Base-by-base conservation (phyloP, 495 filamentous ascomycete species). In the Aspergillus saccharolyticus region DNA sequence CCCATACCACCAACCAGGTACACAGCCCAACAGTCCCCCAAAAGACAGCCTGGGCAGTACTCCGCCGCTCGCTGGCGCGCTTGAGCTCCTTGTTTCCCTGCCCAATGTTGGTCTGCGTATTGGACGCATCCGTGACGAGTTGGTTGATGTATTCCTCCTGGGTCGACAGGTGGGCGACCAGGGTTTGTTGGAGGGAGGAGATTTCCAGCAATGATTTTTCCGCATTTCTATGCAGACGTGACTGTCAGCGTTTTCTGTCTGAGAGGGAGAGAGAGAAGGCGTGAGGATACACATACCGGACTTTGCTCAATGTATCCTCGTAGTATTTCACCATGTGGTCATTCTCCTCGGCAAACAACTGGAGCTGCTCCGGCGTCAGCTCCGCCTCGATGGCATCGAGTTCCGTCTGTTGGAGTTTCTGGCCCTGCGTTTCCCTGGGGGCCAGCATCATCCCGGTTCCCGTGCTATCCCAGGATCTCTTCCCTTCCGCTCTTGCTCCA, bases 341-440 rank as follows among this genome's bases (percentile, higher is more conserved):
- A 69, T 99, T 97, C 70, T 97, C 92, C 71, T 89, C 83, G 42
- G 90, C 92, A 73, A 99, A 97, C 61, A 97, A 78, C 70, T 96
- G 93, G 53, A 91, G 70, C 69, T 97, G 92, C 60, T 96, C 90
- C 48, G 83, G 80, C 18, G 83, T 87, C 58, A 97, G 73, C 57
- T 88, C 79, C 28, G 80, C 72, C 57, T 86, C 79, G 19, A 81
- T 82, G 16, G 71, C 72, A 39, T 73, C 70, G 57, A 77, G 67
- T 52, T 83, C 74, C 39, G 72, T 68, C 51, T 80, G 73, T 42
- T 69, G 71, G 7, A 78, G 42, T 9, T 55, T 64, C 18, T 53
- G 65, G 56, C 59, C 63, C 52, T 14, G 44, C 42, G 47, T 46
- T 54, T 54, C 33, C 44, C 22, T 45, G 33, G 33, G 33, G 4